Evolutionary conservation across 1,139 yeast species (phyloP).

Genomic region (Saccharomyces hybrid): DNA sequence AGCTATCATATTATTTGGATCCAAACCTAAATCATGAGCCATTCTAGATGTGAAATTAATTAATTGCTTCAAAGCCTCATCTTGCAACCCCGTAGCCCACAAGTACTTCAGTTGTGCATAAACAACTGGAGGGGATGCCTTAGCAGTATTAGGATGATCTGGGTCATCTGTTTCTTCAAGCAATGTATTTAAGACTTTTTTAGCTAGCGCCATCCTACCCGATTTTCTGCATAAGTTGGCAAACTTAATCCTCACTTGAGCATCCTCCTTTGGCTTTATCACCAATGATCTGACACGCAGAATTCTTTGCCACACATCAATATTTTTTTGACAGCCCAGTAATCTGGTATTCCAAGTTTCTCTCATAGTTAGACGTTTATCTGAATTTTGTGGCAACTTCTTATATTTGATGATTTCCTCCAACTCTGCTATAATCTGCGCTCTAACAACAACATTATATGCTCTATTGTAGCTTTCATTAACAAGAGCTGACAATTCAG

Average conservation of each 20-base stretch:
- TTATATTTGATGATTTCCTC: constrained; percentile 92
- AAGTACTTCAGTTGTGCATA: constrained; percentile 93
- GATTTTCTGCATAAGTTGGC: constrained; percentile 93
- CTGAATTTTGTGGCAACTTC: constrained; percentile 72
- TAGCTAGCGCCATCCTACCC: constrained; percentile 86
- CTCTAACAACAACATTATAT: constrained; percentile 90
- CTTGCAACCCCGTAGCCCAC: constrained; percentile 93
- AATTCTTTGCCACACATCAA: constrained; percentile 97
- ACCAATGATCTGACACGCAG: constrained; percentile 88
- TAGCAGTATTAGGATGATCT: constrained; percentile 49
- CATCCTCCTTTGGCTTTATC: constrained; percentile 89
- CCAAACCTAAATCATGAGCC: constrained; percentile 79
- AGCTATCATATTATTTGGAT: constrained; percentile 73
- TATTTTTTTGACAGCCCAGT: constrained; percentile 90
- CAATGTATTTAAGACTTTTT: constrained; percentile 74
- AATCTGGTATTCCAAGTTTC: constrained; percentile 92
- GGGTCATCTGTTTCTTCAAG: constrained; percentile 45
- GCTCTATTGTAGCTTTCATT: constrained; percentile 97
- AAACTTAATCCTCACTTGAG: constrained; percentile 97
- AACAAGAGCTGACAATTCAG: constrained; percentile 89
- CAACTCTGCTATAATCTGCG: constrained; percentile 92
- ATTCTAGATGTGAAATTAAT: constrained; percentile 86
- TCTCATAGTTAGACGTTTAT: constrained; percentile 68
- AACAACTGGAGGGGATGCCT: constrained; percentile 92
- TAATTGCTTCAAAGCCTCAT: constrained; percentile 77